A percentile compares a stretch with the other conserved stretches of the same genome.
Evolutionary conservation across 1,284 basidiomycete species (phyloP).

Genomic region (Cryptococcus neoformans): DNA sequence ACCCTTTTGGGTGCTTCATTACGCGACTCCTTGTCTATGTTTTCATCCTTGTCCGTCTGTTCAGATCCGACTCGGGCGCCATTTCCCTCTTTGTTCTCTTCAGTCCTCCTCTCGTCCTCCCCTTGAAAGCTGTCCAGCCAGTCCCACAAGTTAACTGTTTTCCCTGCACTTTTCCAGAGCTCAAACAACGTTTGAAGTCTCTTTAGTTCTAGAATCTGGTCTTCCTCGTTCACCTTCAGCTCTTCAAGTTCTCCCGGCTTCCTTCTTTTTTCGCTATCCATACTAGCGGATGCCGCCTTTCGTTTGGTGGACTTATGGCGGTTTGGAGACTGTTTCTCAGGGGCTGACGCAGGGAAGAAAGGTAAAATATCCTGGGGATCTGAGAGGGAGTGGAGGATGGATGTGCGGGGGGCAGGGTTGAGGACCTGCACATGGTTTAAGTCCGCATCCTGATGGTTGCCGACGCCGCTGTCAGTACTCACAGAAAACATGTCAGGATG

Average conservation of each 20-base stretch:
- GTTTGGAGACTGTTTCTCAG: not conserved
- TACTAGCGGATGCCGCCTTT: not conserved
- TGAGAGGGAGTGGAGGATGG: conserved; percentile 25
- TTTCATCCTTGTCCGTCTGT: conserved; percentile 1
- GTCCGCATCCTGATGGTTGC: not conserved
- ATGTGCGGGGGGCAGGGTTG: conserved; percentile 26
- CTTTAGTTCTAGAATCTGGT: conserved; percentile 14
- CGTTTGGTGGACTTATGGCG: not conserved
- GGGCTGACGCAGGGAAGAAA: not conserved
- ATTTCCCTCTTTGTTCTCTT: not conserved
- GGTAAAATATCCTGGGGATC: not conserved
- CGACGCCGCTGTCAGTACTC: not conserved
- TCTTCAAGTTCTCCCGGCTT: not conserved
- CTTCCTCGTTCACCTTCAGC: not conserved
- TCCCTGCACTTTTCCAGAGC: conserved; percentile 37
- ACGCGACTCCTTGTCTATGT: conserved; percentile 3
- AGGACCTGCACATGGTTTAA: conserved; percentile 7
- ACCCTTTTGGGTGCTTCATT: not conserved
- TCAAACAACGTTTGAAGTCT: conserved; percentile 33
- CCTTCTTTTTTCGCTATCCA: not conserved
- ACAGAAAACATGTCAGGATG: conserved; percentile 16
- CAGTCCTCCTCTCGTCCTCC: not conserved
- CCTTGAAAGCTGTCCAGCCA: conserved; percentile 41
- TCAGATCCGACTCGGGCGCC: not conserved
- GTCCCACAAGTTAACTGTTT: conserved; percentile 44